A percentile compares a stretch with the other conserved stretches of the same genome.
phyloP scores from a whole-genome alignment of 208 protist genomes.

The Plasmodiophora brassicae region DNA sequence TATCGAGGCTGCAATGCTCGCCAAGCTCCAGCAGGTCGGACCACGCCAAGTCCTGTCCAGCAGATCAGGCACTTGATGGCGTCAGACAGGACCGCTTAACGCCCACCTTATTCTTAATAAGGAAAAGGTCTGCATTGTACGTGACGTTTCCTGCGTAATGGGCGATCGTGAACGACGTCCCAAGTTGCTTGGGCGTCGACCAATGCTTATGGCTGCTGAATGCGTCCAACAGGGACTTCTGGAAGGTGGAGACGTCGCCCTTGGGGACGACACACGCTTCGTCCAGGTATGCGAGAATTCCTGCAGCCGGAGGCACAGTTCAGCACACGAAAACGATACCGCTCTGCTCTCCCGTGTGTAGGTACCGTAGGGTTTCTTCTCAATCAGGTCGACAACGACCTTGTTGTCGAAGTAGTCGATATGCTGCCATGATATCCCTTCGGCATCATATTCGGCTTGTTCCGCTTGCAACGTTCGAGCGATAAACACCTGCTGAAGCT shows the following conservation, averaged over 20 bases:
- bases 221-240: background rate
- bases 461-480: slow-evolving; percentile 89
- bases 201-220: background rate
- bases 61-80: background rate
- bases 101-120: slow-evolving; percentile 23
- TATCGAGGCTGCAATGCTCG: background rate
- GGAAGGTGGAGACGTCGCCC: slow-evolving; percentile 12
- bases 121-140: background rate
- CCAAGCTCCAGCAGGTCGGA: slow-evolving; percentile 23
- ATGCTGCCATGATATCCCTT: slow-evolving; percentile 84
- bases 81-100: background rate
- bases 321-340: too few species aligned
- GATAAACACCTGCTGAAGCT: slow-evolving; percentile 97
- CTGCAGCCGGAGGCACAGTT: too few species aligned
- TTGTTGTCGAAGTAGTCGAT: slow-evolving; percentile 93
- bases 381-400: slow-evolving; percentile 65
- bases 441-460: slow-evolving; percentile 89
- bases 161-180: background rate
- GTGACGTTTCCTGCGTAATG: background rate
- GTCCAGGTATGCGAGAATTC: slow-evolving; percentile 32
- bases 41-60: slow-evolving; percentile 9
- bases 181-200: background rate
- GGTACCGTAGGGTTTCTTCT: background rate
- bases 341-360: background rate
- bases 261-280: slow-evolving; percentile 32